Evolutionary conservation across 805 yeast species (phyloP).

Genomic region (Deakozyma indianensis): DNA sequence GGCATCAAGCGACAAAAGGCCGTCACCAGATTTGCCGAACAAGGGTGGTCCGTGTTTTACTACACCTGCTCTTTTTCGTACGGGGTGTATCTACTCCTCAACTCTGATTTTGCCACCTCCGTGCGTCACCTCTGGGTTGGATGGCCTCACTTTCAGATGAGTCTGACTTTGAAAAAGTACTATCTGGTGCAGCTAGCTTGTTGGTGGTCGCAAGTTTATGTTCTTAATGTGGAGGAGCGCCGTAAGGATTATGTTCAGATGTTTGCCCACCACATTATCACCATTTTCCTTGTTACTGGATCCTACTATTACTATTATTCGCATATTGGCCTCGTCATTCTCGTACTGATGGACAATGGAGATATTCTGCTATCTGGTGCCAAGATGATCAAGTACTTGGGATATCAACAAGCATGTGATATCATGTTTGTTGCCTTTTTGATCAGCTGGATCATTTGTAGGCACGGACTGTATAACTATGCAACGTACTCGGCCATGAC

Average conservation of each 20-base stretch:
- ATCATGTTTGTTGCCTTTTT: constrained; percentile 52
- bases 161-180: constrained; percentile 42
- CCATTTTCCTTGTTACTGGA: constrained; percentile 50
- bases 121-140: constrained; percentile 42
- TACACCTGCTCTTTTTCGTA: constrained; percentile 37
- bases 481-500: constrained; percentile 44
- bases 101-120: constrained; percentile 46
- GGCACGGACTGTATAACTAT: constrained; percentile 65
- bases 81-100: constrained; percentile 44
- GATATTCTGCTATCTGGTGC: constrained; percentile 63
- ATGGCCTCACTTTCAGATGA: constrained; percentile 63
- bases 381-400: constrained; percentile 63
- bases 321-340: constrained; percentile 63
- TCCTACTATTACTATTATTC: constrained; percentile 62
- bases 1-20: constrained; percentile 37
- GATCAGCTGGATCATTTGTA: constrained; percentile 49
- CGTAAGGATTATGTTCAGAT: constrained; percentile 78
- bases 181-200: constrained; percentile 59
- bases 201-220: constrained; percentile 72
- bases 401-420: constrained; percentile 49
- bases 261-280: constrained; percentile 80
- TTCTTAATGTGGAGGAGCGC: constrained; percentile 59
- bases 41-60: constrained; percentile 62
- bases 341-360: constrained; percentile 70
- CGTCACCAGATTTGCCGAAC: constrained; percentile 65